Conservation (phyloP, 1,284 basidiomycete genomes). For the Sanguinoderma infundibulare region DNA sequence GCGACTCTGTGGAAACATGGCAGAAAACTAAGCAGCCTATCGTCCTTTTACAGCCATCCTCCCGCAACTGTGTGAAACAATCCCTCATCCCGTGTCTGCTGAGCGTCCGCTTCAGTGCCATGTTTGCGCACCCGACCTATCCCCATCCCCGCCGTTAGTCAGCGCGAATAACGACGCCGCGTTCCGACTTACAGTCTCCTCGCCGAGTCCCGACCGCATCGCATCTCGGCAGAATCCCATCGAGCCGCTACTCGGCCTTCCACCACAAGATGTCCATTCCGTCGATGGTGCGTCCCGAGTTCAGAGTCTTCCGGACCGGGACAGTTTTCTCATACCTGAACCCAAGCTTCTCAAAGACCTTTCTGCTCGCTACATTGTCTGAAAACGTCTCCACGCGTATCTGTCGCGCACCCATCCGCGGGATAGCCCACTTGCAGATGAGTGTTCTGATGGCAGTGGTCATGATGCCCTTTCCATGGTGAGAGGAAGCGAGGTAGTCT, state of each 20-base stretch:
- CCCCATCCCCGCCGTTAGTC: conserved; percentile 4
- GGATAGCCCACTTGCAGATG: conserved; percentile 58
- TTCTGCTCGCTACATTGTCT: conserved; percentile 59
- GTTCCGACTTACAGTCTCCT: not conserved
- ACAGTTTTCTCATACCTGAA: conserved; percentile 49
- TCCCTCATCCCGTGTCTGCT: not conserved
- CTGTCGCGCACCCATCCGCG: conserved; percentile 56
- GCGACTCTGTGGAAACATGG: not conserved
- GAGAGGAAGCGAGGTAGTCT: conserved; percentile 60
- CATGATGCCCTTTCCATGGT: conserved; percentile 74
- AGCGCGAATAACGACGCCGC: not conserved
- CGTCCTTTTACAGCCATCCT: conserved; percentile 5
- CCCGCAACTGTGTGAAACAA: conserved; percentile 2
- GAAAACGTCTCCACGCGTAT: conserved; percentile 50
- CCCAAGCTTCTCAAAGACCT: conserved; percentile 69
- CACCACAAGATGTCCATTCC: conserved; percentile 36
- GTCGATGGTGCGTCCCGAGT: conserved; percentile 23
- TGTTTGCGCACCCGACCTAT: conserved; percentile 6
- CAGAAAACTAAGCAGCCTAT: conserved; percentile 6
- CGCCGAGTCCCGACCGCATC: not conserved
- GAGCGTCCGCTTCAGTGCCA: not conserved
- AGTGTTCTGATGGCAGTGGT: conserved; percentile 56
- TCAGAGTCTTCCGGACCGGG: conserved; percentile 40
- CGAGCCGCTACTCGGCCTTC: conserved; percentile 15
- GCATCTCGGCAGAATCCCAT: not conserved